Evolutionary conservation across 768 basidiomycete species (phyloP), one percentile per base, ranked within the genome.

Genomic region (Suillus plorans): DNA sequence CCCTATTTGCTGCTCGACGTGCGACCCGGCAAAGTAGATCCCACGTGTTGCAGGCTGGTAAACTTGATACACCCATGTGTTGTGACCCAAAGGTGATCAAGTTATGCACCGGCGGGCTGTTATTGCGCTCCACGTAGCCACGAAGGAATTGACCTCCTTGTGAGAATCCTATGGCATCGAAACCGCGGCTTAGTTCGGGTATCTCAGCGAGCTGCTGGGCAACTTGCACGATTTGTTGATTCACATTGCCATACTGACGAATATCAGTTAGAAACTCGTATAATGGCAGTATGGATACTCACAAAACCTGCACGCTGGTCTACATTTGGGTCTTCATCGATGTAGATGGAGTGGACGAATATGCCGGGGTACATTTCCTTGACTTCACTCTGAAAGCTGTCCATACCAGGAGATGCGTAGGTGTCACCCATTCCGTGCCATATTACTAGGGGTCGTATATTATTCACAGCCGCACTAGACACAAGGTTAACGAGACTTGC

Each of bases 81-180:
- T 92, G 92, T 22, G 91, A 88, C 53, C 93, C 94, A 72, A 95
- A 94, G 0, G 92, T 94, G 56, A 95, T 85, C 67, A 95, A 84
- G 74, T 94, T 95, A 73, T 88, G 80, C 4, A 94, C 79, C 0
- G 88, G 88, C 0, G 92, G 94, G 3, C 75, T 71, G 72, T 94
- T 94, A 74, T 88, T 88, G 28, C 85, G 80, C 69, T 95, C 90
- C 22, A 91, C 84, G 68, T 92, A 95, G 37, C 89, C 92, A n/a
- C 94, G 85, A 44, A 94, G 82, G 74, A 95, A 95, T 71, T 94
- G 94, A 6, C 93, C 93, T 22, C 89, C 93, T 84, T 95, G 94
- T 1, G 93, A 95, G 75, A 95, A 89, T 1, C 94, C 94, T 60
- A 95, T 87, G 18, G 90, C 94, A 72, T 94, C 92, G 69, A 95